Percentiles rank a stretch among this genome's conserved stretches.
Conservation (phyloP, 2,329 filamentous ascomycete genomes). For the Monosporascus sp. region DNA sequence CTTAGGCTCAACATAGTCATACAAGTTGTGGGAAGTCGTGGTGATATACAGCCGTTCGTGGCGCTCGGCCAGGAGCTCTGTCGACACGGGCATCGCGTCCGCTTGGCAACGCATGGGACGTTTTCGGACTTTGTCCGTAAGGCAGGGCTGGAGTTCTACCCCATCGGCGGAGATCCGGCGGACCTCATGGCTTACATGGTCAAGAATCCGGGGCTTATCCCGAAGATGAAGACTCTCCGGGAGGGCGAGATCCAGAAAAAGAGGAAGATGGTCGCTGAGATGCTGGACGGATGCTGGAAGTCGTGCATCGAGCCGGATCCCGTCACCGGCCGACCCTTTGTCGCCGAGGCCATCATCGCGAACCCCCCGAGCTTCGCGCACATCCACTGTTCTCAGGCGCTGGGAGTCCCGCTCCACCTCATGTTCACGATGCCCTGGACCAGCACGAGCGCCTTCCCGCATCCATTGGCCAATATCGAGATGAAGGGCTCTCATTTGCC, state of each 20-base stretch:
- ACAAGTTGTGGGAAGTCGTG: constrained; percentile 69
- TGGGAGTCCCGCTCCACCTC: constrained; percentile 71
- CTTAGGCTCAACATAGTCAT: constrained; percentile 72
- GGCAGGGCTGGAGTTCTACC: constrained; percentile 70
- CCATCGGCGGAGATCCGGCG: constrained; percentile 69
- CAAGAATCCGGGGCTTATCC: constrained; percentile 34
- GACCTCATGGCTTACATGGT: constrained; percentile 64
- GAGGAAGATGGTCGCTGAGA: constrained; percentile 60
- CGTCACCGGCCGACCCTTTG: constrained; percentile 55
- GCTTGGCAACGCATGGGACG: constrained; percentile 65
- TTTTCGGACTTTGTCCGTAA: constrained; percentile 66
- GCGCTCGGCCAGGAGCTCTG: constrained; percentile 62
- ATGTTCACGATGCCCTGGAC: constrained; percentile 97
- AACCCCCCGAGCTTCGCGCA: constrained; percentile 76
- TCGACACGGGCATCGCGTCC: constrained; percentile 64
- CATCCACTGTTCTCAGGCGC: constrained; percentile 68
- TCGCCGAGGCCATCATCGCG: constrained; percentile 76
- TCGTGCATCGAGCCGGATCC: constrained; percentile 69
- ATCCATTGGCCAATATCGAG: constrained; percentile 74
- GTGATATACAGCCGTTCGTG: constrained; percentile 72
- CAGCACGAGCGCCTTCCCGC: constrained; percentile 73
- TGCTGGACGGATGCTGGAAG: constrained; percentile 80
- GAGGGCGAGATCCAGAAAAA: constrained; percentile 32
- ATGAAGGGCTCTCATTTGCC: constrained; percentile 69
- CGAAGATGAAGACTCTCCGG: constrained; percentile 28